Conservation (phyloP, 495 filamentous ascomycete genomes). For the Neurospora cerealis region DNA sequence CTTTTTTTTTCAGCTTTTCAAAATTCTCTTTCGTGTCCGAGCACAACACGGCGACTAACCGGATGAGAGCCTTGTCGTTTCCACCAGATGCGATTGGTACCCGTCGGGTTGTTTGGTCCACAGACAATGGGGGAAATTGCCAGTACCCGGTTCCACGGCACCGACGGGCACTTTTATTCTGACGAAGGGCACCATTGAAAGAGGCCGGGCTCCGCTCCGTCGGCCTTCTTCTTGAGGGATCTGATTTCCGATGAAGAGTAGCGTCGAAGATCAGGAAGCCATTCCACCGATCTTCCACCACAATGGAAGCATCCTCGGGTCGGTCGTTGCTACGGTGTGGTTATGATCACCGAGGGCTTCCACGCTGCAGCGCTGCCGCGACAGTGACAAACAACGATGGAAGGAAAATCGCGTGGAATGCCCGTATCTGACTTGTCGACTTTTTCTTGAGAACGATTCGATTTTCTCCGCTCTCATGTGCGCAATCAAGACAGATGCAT, state of each 20-base stretch:
- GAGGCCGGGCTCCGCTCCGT: not conserved
- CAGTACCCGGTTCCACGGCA: not conserved
- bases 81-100: not conserved
- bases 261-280: not conserved
- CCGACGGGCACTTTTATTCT: not conserved
- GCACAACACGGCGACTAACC: not conserved
- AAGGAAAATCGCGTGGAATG: not conserved
- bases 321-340: not conserved
- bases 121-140: not conserved
- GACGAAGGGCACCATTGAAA: not conserved
- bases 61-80: not conserved
- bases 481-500: not conserved
- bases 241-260: not conserved
- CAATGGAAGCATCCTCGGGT: not conserved
- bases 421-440: not conserved
- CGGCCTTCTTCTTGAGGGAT: not conserved
- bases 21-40: not conserved
- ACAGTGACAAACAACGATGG: not conserved
- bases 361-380: not conserved
- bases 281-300: not conserved
- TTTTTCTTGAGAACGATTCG: not conserved
- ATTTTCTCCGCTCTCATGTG: not conserved
- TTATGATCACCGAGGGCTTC: not conserved
- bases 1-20: not conserved
- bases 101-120: not conserved